Evolutionary conservation across 768 basidiomycete species (phyloP), one percentile per base, ranked within the genome.

Genomic region (Trametes maxima): DNA sequence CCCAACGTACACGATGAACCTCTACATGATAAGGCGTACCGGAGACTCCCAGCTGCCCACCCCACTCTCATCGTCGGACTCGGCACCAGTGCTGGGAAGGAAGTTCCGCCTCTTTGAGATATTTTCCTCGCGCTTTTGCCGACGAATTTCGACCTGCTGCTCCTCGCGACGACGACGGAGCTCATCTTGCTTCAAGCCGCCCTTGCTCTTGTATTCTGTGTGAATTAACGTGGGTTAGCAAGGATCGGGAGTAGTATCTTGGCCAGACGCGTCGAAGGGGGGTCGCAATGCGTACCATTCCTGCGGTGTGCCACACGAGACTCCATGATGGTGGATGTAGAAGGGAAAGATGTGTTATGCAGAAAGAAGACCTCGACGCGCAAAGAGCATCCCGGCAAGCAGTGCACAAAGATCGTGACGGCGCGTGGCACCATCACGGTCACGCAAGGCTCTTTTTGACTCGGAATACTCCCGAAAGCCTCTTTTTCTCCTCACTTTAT

Each of bases 91-190:
- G 25, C 85, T 81, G 37, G 94, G 87, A 59, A 94, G 82, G 73
- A 96, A 92, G 76, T 98, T 98, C 64, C 97, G 83, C 75, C 97
- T 85, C 82, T 99, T 99, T 61, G 95, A 92, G 64, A 98, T 95
- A 75, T 95, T 95, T 77, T 99, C 97, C 75, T 99, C 97, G 68
- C 97, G 84, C 80, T 98, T 98, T 80, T 96, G 94, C 72, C 94
- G 85, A 73, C 97, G 85, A 82, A 99, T 98, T 82, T 98, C 97
- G 59, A 99, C 97, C 72, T 98, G 95, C 74, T 96, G 94, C 74
- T 99, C 95, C 75, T 98, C 97, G 60, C 97, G 88, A 75, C 96
- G 89, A 77, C 95, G 89, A 69, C 96, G 87, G 68, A 98, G 90
- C 75, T 98, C 94, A 62, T 96, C 94, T 69, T 87, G 88, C 75